These are phyloP conservation scores for Boletus reticuloceps DNA, from an alignment of 768 basidiomycete species.

Conservation along the genomic window DNA sequence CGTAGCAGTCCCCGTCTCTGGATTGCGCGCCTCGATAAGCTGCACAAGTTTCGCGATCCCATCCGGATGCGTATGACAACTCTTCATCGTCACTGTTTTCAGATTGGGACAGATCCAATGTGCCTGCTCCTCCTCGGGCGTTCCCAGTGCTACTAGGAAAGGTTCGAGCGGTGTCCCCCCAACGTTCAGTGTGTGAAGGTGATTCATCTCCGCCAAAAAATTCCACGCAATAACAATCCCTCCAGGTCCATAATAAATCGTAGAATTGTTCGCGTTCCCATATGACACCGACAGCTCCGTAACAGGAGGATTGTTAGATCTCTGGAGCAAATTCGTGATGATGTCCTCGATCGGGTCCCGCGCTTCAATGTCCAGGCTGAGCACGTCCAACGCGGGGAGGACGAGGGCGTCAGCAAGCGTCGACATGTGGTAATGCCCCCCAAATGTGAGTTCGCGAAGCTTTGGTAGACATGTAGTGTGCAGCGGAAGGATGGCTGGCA, in stretches of 20 bases:
- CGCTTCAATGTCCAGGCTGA: constrained; percentile 68
- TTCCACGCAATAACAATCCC: constrained; percentile 64
- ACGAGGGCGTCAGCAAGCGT: constrained; percentile 60
- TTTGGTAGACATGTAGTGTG: constrained; percentile 49
- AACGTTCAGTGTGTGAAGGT: constrained; percentile 58
- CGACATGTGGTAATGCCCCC: constrained; percentile 65
- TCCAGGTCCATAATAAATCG: constrained; percentile 58
- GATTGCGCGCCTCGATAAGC: constrained; percentile 72
- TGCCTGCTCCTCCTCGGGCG: constrained; percentile 56
- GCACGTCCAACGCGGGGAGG: constrained; percentile 54
- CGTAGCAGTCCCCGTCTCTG: constrained; percentile 37
- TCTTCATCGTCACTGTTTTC: constrained; percentile 56
- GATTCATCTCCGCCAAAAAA: constrained; percentile 57
- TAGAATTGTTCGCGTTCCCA: constrained; percentile 35
- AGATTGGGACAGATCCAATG: constrained; percentile 68
- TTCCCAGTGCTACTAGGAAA: constrained; percentile 53
- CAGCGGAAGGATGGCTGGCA: constrained; percentile 63
- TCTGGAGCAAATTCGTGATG: constrained; percentile 56
- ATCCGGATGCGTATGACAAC: constrained; percentile 63
- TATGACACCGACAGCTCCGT: constrained; percentile 64
- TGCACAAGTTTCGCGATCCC: constrained; percentile 66
- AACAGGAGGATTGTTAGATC: constrained; percentile 58
- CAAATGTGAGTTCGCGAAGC: constrained; percentile 54
- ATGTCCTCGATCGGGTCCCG: constrained; percentile 75
- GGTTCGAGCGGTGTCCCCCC: constrained; percentile 68